phyloP scores from a whole-genome alignment of 768 basidiomycete genomes.

The Mycena rebaudengoi region DNA sequence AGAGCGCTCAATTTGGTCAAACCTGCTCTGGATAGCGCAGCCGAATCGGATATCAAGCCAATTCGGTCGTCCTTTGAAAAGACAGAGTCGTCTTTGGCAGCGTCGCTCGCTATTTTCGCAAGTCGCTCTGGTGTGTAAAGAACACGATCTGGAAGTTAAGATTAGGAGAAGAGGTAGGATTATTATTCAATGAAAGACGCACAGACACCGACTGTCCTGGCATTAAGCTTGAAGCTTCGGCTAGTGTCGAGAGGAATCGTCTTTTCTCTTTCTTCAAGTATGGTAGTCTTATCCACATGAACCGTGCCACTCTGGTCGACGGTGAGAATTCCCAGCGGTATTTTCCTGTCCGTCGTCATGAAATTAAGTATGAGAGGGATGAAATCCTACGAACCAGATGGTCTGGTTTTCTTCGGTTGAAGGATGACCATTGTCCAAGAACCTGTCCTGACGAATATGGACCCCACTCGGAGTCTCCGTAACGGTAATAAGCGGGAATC shows the following conservation, averaged over 20 bases:
- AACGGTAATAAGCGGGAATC: slow-evolving; percentile 93
- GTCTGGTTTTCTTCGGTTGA: slow-evolving; percentile 86
- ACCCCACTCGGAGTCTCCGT: slow-evolving; percentile 78
- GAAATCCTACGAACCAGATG: slow-evolving; percentile 64
- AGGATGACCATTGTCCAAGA: slow-evolving; percentile 84
- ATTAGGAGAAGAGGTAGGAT: neutral
- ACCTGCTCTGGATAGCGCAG: slow-evolving; percentile 84
- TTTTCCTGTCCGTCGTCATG: slow-evolving; percentile 66
- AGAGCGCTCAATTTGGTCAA: slow-evolving; percentile 78
- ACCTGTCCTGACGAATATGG: slow-evolving; percentile 87
- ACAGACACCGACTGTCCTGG: slow-evolving; percentile 90
- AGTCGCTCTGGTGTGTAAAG: slow-evolving; percentile 85
- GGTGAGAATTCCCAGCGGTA: slow-evolving; percentile 81
- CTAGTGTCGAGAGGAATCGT: slow-evolving; percentile 75
- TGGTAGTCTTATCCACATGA: slow-evolving; percentile 62
- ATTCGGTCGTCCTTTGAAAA: slow-evolving; percentile 89
- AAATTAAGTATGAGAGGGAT: neutral
- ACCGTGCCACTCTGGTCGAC: slow-evolving; percentile 65
- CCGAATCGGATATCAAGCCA: slow-evolving; percentile 85
- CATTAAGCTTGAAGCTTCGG: slow-evolving; percentile 90
- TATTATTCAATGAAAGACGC: slow-evolving; percentile 38
- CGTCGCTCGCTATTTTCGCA: slow-evolving; percentile 81
- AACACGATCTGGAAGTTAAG: slow-evolving; percentile 70
- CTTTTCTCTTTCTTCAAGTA: slow-evolving; percentile 76
- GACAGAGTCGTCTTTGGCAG: slow-evolving; percentile 64